phyloP scores from a whole-genome alignment of 768 basidiomycete genomes.

The Serendipita sp. region DNA sequence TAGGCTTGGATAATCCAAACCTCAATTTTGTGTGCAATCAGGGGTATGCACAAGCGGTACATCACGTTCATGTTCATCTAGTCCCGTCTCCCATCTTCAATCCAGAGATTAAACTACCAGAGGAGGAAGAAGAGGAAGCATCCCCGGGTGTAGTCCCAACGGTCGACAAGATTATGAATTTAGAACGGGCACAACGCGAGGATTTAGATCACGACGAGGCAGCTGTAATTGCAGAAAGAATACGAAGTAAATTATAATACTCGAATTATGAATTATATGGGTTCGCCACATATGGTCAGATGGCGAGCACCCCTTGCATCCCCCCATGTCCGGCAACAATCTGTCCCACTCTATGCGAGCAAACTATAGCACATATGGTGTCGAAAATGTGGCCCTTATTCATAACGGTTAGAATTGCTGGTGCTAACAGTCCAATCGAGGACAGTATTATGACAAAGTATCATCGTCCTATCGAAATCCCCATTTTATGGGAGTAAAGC shows the following conservation, averaged over 20 bases:
- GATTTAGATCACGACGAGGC: slow-evolving; percentile 50
- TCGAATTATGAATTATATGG: too few relatives aligned
- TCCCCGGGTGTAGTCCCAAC: background rate
- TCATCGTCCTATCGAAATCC: slow-evolving; percentile 58
- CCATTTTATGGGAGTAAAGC: slow-evolving; percentile 50
- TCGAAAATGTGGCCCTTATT: slow-evolving; percentile 34
- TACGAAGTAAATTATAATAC: slow-evolving; percentile 27
- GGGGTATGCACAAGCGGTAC: slow-evolving; percentile 66
- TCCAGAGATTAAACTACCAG: background rate
- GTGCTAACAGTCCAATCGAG: background rate
- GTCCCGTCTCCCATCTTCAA: slow-evolving; percentile 47
- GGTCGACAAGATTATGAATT: slow-evolving; percentile 32
- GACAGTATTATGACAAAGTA: slow-evolving; percentile 47
- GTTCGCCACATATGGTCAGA: too few relatives aligned
- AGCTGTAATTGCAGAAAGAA: slow-evolving; percentile 26
- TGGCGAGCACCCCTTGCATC: too few relatives aligned
- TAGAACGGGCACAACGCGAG: slow-evolving; percentile 40
- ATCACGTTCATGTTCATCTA: slow-evolving; percentile 69
- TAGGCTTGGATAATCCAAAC: slow-evolving; percentile 48
- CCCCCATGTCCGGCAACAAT: slow-evolving; percentile 8
- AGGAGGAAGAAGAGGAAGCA: background rate
- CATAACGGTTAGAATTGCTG: background rate
- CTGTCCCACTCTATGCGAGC: slow-evolving; percentile 34
- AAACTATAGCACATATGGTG: slow-evolving; percentile 38
- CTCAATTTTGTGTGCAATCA: slow-evolving; percentile 69